phyloP scores from a whole-genome alignment of 331 rosid genomes.

The Phaseolus coccineus region DNA sequence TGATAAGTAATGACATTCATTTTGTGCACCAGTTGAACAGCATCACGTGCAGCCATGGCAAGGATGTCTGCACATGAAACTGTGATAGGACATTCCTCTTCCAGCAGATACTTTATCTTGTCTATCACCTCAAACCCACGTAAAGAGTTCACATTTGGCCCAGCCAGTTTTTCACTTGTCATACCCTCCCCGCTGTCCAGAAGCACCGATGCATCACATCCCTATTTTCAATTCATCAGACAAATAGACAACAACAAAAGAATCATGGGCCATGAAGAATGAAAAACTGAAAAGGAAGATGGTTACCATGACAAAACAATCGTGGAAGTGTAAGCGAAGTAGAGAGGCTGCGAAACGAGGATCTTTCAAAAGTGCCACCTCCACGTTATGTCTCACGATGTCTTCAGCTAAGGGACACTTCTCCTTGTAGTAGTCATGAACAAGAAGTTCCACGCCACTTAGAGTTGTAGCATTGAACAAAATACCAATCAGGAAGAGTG shows the following conservation, averaged over 20 bases:
- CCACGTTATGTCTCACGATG: slow-evolving; percentile 67
- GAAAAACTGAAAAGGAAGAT: background rate
- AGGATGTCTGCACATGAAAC: slow-evolving; percentile 94
- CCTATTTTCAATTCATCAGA: slow-evolving; percentile 52
- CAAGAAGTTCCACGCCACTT: slow-evolving; percentile 53
- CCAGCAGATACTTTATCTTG: slow-evolving; percentile 68
- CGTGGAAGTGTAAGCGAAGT: slow-evolving; percentile 96
- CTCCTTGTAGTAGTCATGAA: slow-evolving; percentile 70
- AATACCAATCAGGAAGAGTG: slow-evolving; percentile 40
- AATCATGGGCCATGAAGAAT: background rate
- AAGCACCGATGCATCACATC: slow-evolving; percentile 93
- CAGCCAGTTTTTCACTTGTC: slow-evolving; percentile 83
- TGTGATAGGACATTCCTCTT: slow-evolving; percentile 77
- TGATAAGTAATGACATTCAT: background rate
- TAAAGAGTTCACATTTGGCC: slow-evolving; percentile 70
- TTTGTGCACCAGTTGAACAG: slow-evolving; percentile 59
- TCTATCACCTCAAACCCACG: slow-evolving; percentile 83
- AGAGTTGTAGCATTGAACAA: slow-evolving; percentile 44
- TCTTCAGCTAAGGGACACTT: slow-evolving; percentile 76
- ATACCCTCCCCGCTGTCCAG: slow-evolving; percentile 68
- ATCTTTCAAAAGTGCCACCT: slow-evolving; percentile 63
- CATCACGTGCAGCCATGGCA: slow-evolving; percentile 87
- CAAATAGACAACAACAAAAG: background rate
- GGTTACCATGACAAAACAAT: slow-evolving; percentile 87
- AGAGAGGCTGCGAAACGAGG: slow-evolving; percentile 89